Conservation (phyloP, 805 yeast genomes). For the Metschnikowia lochheadii region DNA sequence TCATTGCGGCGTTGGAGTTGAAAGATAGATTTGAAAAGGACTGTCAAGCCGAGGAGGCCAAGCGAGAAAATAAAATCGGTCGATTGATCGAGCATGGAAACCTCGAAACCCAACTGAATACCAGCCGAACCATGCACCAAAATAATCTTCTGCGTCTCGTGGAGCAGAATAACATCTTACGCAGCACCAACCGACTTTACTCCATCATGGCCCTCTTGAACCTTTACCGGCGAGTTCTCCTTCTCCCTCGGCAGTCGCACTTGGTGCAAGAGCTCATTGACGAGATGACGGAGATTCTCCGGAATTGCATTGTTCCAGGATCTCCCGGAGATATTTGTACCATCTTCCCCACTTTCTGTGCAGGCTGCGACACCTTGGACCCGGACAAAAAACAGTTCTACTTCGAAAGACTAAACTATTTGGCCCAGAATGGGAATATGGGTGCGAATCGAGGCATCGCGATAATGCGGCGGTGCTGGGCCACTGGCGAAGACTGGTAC, state of each 20-base stretch:
- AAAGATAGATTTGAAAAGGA: conserved; percentile 11
- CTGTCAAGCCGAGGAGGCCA: conserved; percentile 15
- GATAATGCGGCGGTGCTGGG: conserved; percentile 54
- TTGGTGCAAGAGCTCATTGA: conserved; percentile 46
- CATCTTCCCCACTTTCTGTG: conserved; percentile 51
- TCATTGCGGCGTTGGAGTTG: conserved; percentile 37
- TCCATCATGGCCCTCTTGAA: conserved; percentile 53
- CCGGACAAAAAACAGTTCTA: conserved; percentile 33
- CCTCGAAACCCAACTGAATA: background rate
- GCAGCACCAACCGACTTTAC: conserved; percentile 50
- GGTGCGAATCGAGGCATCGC: conserved; percentile 43
- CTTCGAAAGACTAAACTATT: conserved; percentile 34
- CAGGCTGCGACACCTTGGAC: conserved; percentile 54
- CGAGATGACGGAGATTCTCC: conserved; percentile 36
- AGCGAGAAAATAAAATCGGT: conserved; percentile 12
- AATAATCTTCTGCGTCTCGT: conserved; percentile 20
- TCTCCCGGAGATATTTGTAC: conserved; percentile 54
- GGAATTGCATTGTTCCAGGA: conserved; percentile 38
- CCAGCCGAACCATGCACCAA: background rate
- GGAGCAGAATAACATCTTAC: conserved; percentile 30
- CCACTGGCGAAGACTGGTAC: conserved; percentile 49
- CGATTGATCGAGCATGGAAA: conserved; percentile 13
- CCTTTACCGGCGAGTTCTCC: conserved; percentile 52
- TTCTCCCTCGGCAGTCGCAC: conserved; percentile 41
- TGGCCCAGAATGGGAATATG: conserved; percentile 41